These are phyloP conservation scores for Coniella lustricola DNA, from an alignment of 2,329 filamentous ascomycete species.

Conservation along the genomic window DNA sequence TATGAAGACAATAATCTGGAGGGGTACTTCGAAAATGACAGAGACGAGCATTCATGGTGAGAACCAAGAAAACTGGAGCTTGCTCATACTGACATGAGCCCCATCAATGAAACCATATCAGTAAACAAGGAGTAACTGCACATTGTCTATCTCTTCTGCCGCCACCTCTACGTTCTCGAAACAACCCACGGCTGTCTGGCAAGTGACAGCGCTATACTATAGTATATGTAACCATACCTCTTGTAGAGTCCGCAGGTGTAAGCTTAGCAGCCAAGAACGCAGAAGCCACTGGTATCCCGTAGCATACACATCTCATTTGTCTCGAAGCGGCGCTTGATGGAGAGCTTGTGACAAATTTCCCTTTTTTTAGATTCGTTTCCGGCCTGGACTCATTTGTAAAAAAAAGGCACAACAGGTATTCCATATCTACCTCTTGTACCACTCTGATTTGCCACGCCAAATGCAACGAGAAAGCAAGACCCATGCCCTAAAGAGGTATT, in stretches of 20 bases:
- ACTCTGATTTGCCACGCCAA: conserved; percentile 33
- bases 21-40: too few species aligned
- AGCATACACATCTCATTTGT: conserved; percentile 13
- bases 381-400: conserved; percentile 25
- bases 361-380: conserved; percentile 26
- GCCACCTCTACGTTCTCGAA: neutral
- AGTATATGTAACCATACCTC: neutral
- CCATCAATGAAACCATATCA: neutral
- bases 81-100: too few species aligned
- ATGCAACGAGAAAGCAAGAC: conserved; percentile 43
- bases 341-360: conserved; percentile 20
- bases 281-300: neutral
- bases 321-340: conserved; percentile 14
- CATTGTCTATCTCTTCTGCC: neutral
- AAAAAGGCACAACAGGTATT: conserved; percentile 24
- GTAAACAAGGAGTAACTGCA: neutral
- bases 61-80: too few species aligned
- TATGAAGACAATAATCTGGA: too few species aligned
- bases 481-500: conserved; percentile 38
- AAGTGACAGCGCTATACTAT: neutral
- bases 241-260: neutral
- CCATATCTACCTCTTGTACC: conserved; percentile 30
- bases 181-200: neutral
- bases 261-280: neutral
- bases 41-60: too few species aligned